Evolutionary conservation across 768 basidiomycete genomes (phyloP).

Genomic region (Mycena filopes): DNA sequence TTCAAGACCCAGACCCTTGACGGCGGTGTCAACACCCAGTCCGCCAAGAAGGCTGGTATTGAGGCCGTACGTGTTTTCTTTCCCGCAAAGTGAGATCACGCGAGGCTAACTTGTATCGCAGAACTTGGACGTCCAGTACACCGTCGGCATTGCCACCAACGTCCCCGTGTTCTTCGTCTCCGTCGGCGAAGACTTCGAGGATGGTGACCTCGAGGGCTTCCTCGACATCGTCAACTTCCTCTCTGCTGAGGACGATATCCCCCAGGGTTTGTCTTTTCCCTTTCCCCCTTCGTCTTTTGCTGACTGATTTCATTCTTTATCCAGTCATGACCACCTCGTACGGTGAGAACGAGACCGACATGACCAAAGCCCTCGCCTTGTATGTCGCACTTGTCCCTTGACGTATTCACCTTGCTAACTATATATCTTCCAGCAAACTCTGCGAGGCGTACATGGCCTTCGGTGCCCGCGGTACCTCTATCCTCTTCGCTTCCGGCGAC

Average conservation of each 20-base stretch:
- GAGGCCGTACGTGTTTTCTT: conserved; percentile 32
- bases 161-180: conserved; percentile 47
- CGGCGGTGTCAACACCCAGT: conserved; percentile 34
- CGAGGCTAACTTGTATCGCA: not conserved
- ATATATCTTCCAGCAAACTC: conserved; percentile 14
- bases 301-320: too few species aligned
- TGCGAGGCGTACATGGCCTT: conserved; percentile 51
- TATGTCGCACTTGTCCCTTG: not conserved
- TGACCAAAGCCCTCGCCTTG: conserved; percentile 39
- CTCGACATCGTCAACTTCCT: conserved; percentile 73
- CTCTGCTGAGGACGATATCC: conserved; percentile 55
- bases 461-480: conserved; percentile 58
- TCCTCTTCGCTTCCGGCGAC: conserved; percentile 58
- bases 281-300: too few species aligned
- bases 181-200: conserved; percentile 42
- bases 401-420: not conserved
- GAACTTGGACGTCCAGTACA: conserved; percentile 36
- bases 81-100: not conserved
- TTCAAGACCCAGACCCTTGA: conserved; percentile 33
- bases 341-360: conserved; percentile 69
- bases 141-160: conserved; percentile 36
- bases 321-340: conserved; percentile 71
- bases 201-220: conserved; percentile 50
- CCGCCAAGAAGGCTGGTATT: conserved; percentile 19
- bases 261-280: too few species aligned